Base-by-base conservation (phyloP, 352 stramenopile genomes). In the Globisporangium radiosum region DNA sequence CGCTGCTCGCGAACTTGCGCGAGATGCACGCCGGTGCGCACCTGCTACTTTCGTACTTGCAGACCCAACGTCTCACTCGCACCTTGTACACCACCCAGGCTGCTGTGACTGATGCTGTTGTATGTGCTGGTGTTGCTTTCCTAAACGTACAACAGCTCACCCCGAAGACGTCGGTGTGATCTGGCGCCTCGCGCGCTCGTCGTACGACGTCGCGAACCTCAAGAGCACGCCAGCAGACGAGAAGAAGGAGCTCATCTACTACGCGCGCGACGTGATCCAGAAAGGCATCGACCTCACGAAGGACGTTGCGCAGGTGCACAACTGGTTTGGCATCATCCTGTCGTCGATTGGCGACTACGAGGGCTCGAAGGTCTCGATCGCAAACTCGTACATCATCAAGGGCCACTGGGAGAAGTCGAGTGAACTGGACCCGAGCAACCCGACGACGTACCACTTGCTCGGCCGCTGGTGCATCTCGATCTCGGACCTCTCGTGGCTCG, bases 391-490 rank as follows among this genome's bases (percentile, higher is more conserved):
- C 67, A 73, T 72, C 39, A 90, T 95, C 72, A 90, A 90, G 60
- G 71, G 68, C 52, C 80, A 90, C 70, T 94, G 78, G 78, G 80
- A 90, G 59, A 88, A 80, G 59, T 82, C 87, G 40, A 65, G 85
- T 36, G 63, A 83, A 66, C 70, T 95, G 48, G 88, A 94, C 56
- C 84, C 85, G 25, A 66, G 50, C 3, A 83, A 93, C 59, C 56
- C 85, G 6, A 92, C 74, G 50, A 85, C 84, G 42, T 90, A 83
- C 59, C 85, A 96, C 57, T 65, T 92, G 33, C 68, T 95, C 25
- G 87, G 87, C 4, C 75, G 76, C 49, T 96, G 83, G 87, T 94
- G 84, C 68, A 87, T 93, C 48, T 76, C 81, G 33, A 90, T 96
- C 58, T 69, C 87, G 1, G 84, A 93, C 45, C 69, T 96, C 39